Evolutionary conservation across 2,329 filamentous ascomycete genomes (phyloP), one percentile per base, ranked within the genome.

Genomic region (Septoria petroselini): DNA sequence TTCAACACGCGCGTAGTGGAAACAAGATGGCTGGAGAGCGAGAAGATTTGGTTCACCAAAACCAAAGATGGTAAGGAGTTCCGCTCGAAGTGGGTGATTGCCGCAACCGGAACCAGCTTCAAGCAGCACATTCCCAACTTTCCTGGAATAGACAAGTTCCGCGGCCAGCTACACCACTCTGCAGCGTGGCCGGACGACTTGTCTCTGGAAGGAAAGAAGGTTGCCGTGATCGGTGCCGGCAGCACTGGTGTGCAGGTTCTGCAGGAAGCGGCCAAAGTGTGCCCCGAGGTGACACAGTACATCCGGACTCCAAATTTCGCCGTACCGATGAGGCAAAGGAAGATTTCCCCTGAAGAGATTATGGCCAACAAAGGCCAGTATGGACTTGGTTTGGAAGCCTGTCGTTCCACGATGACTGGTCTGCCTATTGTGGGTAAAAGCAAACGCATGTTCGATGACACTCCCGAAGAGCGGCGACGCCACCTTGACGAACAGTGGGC

Each of bases 291-390:
- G 1, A 74, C 70, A 1, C 78, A 85, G 18, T 85, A 85, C 65
- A 81, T 85, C 59, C 74, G 83, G 9, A 85, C 82, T 0, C 83
- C 83, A 0, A 86, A 85, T 50, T 70, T 83, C 4, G 80, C 79
- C 0, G 60, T 86, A 1, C 82, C 82, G 0, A 83, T 86, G 79
- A 71, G 74, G 3, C 74, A 76, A 48, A 68, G 71, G 3, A 33
- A 67, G 1, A 68, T 83, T 25, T 74, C 72, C 0, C 65, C 62
- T 3, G 71, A 76, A 42, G 76, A 81, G 29, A 56, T 56, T 21
- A 48, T 50, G 30, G 33, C 43, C 18, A 39, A 37, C n/a, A 42
- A 50, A 38, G 29, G 41, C 1, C 53, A 53, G 18, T 41, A 50
- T 1, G 33, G 17, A 1, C 50, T 45, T n/a, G 38, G 50, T 0